These are phyloP conservation scores for Wickerhamomyces bisporus DNA, from an alignment of 805 yeast species.

Conservation along the genomic window DNA sequence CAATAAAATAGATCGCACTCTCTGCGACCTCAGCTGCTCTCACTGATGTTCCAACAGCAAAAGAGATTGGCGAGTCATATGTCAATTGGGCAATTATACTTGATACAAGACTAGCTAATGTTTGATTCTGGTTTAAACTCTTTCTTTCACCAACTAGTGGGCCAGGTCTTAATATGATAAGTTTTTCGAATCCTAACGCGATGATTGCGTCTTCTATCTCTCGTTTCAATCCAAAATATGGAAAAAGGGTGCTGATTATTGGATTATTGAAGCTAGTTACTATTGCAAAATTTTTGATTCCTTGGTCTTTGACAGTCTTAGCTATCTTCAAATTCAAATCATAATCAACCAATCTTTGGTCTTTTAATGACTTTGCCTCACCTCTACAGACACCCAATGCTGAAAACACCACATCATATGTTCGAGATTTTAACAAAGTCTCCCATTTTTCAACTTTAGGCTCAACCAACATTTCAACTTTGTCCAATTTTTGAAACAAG, in stretches of 20 bases:
- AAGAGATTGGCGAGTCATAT: conserved; percentile 10
- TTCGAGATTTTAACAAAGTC: background rate
- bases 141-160: conserved; percentile 32
- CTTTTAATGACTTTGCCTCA: conserved; percentile 59
- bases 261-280: conserved; percentile 59
- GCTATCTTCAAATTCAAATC: conserved; percentile 65
- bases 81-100: conserved; percentile 12
- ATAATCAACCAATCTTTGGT: conserved; percentile 65
- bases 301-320: conserved; percentile 58
- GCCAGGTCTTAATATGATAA: conserved; percentile 77
- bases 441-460: conserved; percentile 48
- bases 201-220: conserved; percentile 61
- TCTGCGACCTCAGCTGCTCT: conserved; percentile 17
- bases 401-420: conserved; percentile 40
- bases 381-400: conserved; percentile 71
- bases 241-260: conserved; percentile 41
- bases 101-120: conserved; percentile 7
- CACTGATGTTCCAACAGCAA: conserved; percentile 12
- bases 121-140: conserved; percentile 1
- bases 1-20: conserved; percentile 12
- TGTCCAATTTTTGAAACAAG: conserved; percentile 14
- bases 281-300: conserved; percentile 57
- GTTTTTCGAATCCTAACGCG: conserved; percentile 54
- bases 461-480: conserved; percentile 38
- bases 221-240: conserved; percentile 65